Evolutionary conservation across 2,329 filamentous ascomycete genomes (phyloP).

Genomic region (Aspergillus puulaauensis): DNA sequence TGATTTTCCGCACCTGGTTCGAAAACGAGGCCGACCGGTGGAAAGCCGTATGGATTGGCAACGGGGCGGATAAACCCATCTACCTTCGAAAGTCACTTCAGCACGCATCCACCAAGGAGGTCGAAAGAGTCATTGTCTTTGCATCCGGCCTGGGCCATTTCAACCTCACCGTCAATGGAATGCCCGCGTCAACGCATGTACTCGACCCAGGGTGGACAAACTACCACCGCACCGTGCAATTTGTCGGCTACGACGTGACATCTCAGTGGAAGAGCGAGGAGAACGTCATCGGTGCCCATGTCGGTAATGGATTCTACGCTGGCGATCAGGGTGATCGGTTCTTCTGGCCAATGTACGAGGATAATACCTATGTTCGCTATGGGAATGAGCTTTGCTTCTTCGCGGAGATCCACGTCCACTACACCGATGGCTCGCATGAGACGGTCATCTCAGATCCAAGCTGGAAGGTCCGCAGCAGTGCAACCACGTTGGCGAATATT

Average conservation of each 20-base stretch:
- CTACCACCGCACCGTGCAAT: constrained; percentile 33
- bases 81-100: constrained; percentile 23
- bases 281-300: constrained; percentile 39
- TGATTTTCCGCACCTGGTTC: constrained; percentile 27
- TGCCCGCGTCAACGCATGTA: constrained; percentile 20
- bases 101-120: background rate
- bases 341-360: constrained; percentile 28
- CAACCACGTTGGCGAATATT: constrained; percentile 24
- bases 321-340: constrained; percentile 31
- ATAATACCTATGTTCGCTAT: constrained; percentile 27
- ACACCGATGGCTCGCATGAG: constrained; percentile 15
- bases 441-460: constrained; percentile 22
- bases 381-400: constrained; percentile 28
- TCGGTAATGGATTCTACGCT: constrained; percentile 49
- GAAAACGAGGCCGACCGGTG: constrained; percentile 23
- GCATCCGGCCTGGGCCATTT: constrained; percentile 26
- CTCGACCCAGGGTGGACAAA: constrained; percentile 27
- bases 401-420: constrained; percentile 24
- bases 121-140: constrained; percentile 18
- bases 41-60: constrained; percentile 27
- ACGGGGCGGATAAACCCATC: constrained; percentile 26
- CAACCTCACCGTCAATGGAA: constrained; percentile 23
- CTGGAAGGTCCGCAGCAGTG: constrained; percentile 22
- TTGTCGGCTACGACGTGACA: constrained; percentile 46
- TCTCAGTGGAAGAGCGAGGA: constrained; percentile 28